Evolutionary conservation across 257 asterid genomes (phyloP).

Genomic region (Solanum dulcamara): DNA sequence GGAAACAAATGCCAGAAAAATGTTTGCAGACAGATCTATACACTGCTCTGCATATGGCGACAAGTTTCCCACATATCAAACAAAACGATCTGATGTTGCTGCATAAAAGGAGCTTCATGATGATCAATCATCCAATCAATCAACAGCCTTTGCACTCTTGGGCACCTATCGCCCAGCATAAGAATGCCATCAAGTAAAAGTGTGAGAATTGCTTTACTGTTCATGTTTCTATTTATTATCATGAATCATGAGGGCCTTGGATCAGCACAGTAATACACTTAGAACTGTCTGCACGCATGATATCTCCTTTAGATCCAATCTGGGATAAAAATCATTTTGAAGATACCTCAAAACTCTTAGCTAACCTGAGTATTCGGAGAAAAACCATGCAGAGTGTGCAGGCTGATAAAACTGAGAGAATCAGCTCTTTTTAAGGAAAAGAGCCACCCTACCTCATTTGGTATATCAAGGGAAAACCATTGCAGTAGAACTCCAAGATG

Average conservation of each 20-base stretch:
- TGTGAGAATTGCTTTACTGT: conserved; percentile 21
- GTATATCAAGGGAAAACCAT: conserved; percentile 60
- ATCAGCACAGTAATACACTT: conserved; percentile 55
- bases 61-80: not conserved
- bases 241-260: conserved; percentile 52
- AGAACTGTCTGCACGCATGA: conserved; percentile 54
- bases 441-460: conserved; percentile 56
- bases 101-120: not conserved
- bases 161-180: conserved; percentile 56
- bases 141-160: conserved; percentile 54
- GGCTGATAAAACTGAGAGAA: not conserved
- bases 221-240: conserved; percentile 32
- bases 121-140: conserved; percentile 12
- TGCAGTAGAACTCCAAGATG: conserved; percentile 63
- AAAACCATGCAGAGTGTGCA: conserved; percentile 8
- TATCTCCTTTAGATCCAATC: conserved; percentile 66
- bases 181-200: conserved; percentile 42
- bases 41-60: not conserved
- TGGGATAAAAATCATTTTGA: conserved; percentile 38
- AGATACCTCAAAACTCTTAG: conserved; percentile 26
- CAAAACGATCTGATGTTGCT: not conserved
- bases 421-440: not conserved
- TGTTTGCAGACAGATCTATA: not conserved
- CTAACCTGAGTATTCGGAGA: conserved; percentile 7
- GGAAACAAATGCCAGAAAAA: not conserved